Evolutionary conservation across 2,329 filamentous ascomycete genomes (phyloP), one percentile per base, ranked within the genome.

Genomic region (Berkeleyomyces basicola): DNA sequence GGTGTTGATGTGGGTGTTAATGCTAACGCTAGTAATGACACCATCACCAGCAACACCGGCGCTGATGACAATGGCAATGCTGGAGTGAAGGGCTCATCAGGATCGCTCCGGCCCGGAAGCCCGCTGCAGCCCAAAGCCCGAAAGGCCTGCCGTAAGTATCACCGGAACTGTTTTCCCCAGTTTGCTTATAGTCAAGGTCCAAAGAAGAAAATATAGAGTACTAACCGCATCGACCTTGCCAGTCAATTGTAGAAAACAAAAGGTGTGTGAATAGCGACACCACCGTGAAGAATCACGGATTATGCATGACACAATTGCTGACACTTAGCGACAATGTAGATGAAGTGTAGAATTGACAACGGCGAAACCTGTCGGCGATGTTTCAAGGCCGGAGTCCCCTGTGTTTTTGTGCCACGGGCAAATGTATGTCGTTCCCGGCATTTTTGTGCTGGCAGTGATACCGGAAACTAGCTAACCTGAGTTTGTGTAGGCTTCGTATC

Each of bases 351-450:
- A 47, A 70, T 74, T 23, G 72, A 74, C 14, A 67, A 68, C 5
- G 70, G 71, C 33, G 67, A 69, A 14, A 69, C 69, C 0, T 73
- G 72, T 66, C 70, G 72, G 16, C 68, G 72, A 63, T 74, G 71
- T 62, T 63, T 69, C 16, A 69, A 70, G 7, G 68, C 69, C 4
- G 71, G 71, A n/a, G 68, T 72, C 7, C 71, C 72, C 31, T 75
- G 74, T 66, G 68, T 75, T 10, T 75, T 75, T 63, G 72, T 74
- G 40, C 73, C 74, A 9, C 69, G 73, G 47, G 72, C 72, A 51
- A 75, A 75, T 66, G 73, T 73, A 67, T 63, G 71, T 64, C 63
- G 49, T n/a, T 51, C 63, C 14, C 61, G 5, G 7, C 10, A 11
- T 2, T n/a, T 14, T n/a, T 44, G 49, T 23, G 2, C 39, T 61